Percentiles rank a stretch among this genome's conserved stretches.
Conservation (phyloP, 2,329 filamentous ascomycete species). For the Diaporthe ilicicola region DNA sequence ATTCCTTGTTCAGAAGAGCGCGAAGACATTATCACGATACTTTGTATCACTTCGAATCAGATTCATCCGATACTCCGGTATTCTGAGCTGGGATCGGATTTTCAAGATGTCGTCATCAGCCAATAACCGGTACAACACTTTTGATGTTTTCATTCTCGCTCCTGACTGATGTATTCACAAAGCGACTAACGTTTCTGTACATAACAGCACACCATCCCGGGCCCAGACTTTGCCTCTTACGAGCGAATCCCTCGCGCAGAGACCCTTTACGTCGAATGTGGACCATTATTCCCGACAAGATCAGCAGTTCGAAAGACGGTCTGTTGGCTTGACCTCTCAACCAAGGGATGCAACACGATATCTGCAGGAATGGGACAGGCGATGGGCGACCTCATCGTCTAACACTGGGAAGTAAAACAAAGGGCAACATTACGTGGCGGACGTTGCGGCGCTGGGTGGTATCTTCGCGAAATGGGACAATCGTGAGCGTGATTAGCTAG, state of each 20-base stretch:
- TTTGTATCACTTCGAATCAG: not conserved
- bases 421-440: no score
- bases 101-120: not conserved
- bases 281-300: not conserved
- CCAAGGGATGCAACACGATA: not conserved
- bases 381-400: not conserved
- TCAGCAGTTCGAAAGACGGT: conserved; percentile 4
- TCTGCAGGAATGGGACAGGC: conserved; percentile 1
- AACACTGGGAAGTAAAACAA: not conserved
- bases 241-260: not conserved
- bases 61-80: no score
- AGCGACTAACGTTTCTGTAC: not conserved
- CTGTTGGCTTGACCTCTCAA: not conserved
- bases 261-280: not conserved
- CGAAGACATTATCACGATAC: not conserved
- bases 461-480: no score
- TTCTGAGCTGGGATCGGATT: not conserved
- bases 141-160: not conserved
- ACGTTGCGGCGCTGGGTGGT: no score
- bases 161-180: not conserved
- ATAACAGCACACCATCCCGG: not conserved
- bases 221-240: not conserved
- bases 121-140: not conserved
- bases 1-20: not conserved
- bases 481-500: no score